Base-by-base conservation (phyloP, 148 eudicot genomes). In the Rhododendron williamsianum region DNA sequence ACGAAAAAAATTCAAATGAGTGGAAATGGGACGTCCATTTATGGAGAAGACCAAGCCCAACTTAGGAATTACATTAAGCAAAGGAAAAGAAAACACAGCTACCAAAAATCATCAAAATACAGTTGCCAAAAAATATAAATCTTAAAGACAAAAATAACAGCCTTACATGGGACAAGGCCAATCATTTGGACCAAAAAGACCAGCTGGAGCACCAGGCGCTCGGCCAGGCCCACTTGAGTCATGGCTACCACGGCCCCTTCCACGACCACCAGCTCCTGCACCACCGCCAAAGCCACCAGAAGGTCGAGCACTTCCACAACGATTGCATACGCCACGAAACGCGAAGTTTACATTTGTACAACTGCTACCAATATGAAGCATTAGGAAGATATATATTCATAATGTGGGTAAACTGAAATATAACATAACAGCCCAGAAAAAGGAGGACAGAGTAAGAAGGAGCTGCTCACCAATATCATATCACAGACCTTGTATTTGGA, bases 401-500 rank as follows among this genome's bases (percentile, higher is more conserved):
- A 81, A 41, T 12, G 52, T 65, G 52, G 67, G 10, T 45, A 48
- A 63, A 88, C 58, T 30, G 45, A 51, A 33, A 72, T 43, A 41
- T n/a, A 78, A 81, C 56, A 41, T n/a, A 78, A 81, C 56, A 79
- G 13, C 13, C n/a, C 79, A 88, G n/a, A 78, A 78, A 81, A 25
- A 60, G 15, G 51, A 43, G 84, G 71, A 83, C 87, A 80, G 90
- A 90, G 91, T 91, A 90, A 86, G 95, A 91, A 93, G 85, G 92
- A 94, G 96, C 97, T 80, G 98, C 98, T 94, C 98, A 97, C 98
- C 99, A 87, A 97, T 97, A 43, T 93, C 96, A 91, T 86, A 93
- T 89, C 93, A 97, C 99, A 95, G 98, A 95, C 98, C 99, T 97
- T 97, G 99, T 93, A 94, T 97, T 97, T 65, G 96, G 93, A 91